Conservation (phyloP, 1,284 basidiomycete species). For the Microbotryum silenes-acaulis region DNA sequence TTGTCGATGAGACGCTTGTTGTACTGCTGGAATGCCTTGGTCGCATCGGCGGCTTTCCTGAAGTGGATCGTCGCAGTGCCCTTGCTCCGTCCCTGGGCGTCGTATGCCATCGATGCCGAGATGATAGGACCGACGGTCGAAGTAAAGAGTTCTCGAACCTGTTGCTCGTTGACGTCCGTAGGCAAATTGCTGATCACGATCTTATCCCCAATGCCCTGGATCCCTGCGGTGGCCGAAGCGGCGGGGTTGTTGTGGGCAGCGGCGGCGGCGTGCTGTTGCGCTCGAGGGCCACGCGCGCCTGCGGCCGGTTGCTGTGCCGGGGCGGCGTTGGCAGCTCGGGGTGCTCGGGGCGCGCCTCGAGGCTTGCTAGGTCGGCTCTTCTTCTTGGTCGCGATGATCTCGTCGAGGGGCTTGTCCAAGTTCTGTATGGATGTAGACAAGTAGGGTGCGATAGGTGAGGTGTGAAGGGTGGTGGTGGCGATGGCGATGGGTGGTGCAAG, state of each 20-base stretch:
- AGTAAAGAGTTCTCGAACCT: slow-evolving; percentile 90
- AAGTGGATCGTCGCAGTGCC: slow-evolving; percentile 84
- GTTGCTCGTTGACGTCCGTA: slow-evolving; percentile 83
- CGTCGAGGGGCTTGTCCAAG: slow-evolving; percentile 77
- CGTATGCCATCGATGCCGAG: slow-evolving; percentile 78
- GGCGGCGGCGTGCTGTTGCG: slow-evolving; percentile 38
- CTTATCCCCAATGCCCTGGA: slow-evolving; percentile 51
- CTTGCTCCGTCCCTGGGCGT: slow-evolving; percentile 75
- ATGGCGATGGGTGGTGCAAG: no score
- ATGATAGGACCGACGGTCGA: slow-evolving; percentile 81
- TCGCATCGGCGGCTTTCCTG: slow-evolving; percentile 76
- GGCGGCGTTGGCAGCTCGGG: slow-evolving; percentile 5
- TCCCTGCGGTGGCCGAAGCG: slow-evolving; percentile 38
- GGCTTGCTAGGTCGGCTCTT: slow-evolving; percentile 19
- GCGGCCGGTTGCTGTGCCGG: slow-evolving; percentile 9
- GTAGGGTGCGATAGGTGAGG: no score
- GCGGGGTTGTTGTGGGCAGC: slow-evolving; percentile 37
- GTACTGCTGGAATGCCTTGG: slow-evolving; percentile 86
- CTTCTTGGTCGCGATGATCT: slow-evolving; percentile 48
- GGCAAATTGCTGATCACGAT: slow-evolving; percentile 96
- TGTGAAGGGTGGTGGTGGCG: no score
- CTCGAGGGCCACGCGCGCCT: slow-evolving; percentile 16
- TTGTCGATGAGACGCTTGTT: slow-evolving; percentile 99
- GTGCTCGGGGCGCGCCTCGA: slow-evolving; percentile 6
- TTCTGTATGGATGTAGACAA: neutral